Base-by-base conservation (phyloP, 257 asterid genomes). In the Nicotiana obtusifolia region DNA sequence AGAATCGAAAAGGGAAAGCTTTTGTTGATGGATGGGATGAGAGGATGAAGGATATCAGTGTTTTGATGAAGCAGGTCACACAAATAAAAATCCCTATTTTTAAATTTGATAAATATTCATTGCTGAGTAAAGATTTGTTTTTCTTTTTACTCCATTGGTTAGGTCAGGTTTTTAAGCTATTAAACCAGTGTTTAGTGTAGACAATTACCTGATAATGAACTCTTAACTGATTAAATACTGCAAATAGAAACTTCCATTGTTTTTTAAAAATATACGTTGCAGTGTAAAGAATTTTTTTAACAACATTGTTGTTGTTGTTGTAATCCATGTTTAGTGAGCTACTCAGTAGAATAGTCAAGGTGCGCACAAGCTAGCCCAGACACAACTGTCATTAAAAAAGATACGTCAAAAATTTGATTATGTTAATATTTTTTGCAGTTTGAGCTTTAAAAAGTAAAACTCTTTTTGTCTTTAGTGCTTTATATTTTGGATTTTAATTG, bases 11-110 rank as follows among this genome's bases (percentile, higher is more conserved):
- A 87, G 86, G 81, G 13, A 86, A 84, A 84, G 85, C 75, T 5
- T 92, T 84, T 83, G 93, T 87, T 9, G 90, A 89, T 78, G 83
- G 91, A 33, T 95, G 97, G 97, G 90, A 87, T 30, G 83, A 78
- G 26, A 86, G 88, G 77, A 84, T 95, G 94, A 24, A 83, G 16
- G 96, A 90, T 75, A 89, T 78, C 44, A 82, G 88, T 44, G 76
- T 61, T 52, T 82, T 92, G 90, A 84, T 95, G 92, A 92, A 90
- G 84, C 98, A 91, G 92, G 97, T 92, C 30, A 41, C 15, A 31
- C 7, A 28, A 4, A 66, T 31, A 35, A n/a, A 1, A 13, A 33
- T 10, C 11, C 3, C 8, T 65, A 0, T 67, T 41, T 33, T 35
- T 20, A 17, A 17, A 67, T 35, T 35, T 10, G 20, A 67, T 8